These are phyloP conservation scores for Arabidopsis hybrid DNA, from an alignment of 441 rosid species.

Conservation along the genomic window DNA sequence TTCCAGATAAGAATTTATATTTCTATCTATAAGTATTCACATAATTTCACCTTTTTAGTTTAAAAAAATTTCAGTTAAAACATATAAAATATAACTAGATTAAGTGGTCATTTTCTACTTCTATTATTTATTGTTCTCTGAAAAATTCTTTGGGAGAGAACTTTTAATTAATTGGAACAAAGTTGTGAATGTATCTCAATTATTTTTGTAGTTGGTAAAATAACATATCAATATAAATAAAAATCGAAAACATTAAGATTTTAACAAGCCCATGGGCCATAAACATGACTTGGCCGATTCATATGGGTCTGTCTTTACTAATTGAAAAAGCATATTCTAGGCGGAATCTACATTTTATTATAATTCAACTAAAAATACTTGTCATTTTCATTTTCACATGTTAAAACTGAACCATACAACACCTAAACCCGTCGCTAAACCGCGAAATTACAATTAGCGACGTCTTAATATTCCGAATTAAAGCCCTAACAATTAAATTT, in stretches of 20 bases:
- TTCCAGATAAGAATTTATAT: background rate
- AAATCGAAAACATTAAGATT: background rate
- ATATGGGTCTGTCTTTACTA: background rate
- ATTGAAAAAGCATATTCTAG: background rate
- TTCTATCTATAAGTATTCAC: background rate
- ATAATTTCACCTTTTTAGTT: background rate
- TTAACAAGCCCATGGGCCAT: conserved; percentile 17
- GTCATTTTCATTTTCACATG: conserved; percentile 31
- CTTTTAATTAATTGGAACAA: background rate
- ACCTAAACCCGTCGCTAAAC: conserved; percentile 21
- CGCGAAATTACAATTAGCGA: conserved; percentile 32
- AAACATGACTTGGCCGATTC: background rate
- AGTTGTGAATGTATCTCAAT: background rate
- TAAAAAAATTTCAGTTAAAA: background rate
- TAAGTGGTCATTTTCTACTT: background rate
- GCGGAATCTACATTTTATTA: conserved; percentile 22
- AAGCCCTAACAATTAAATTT: conserved; percentile 33
- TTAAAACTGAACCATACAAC: conserved; percentile 33
- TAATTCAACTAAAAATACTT: conserved; percentile 29
- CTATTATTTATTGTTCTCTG: background rate
- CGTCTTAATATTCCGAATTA: conserved; percentile 23
- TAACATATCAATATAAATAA: too few species aligned
- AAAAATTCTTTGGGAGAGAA: background rate
- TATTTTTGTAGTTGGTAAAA: background rate
- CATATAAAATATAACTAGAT: background rate